Percentiles rank a stretch among this genome's conserved stretches.
These are phyloP conservation scores for Malassezia globosa DNA, from an alignment of 1,284 basidiomycete genomes.

Conservation along the genomic window DNA sequence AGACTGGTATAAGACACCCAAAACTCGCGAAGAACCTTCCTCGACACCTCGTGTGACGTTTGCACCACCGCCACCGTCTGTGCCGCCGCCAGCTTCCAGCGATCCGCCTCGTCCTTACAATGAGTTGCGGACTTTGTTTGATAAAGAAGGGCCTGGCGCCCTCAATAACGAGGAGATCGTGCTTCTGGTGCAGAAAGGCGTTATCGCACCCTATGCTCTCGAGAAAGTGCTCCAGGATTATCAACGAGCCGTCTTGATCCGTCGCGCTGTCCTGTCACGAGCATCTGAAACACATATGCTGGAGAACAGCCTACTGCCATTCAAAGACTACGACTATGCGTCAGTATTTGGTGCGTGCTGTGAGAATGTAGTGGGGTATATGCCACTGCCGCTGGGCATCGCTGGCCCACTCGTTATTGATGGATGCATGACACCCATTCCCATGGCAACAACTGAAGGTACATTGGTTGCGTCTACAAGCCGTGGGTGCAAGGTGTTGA, in stretches of 20 bases:
- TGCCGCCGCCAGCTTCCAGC: slow-evolving; percentile 21
- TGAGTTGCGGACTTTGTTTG: slow-evolving; percentile 73
- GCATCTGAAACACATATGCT: slow-evolving; percentile 73
- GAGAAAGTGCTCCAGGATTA: slow-evolving; percentile 83
- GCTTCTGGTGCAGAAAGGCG: slow-evolving; percentile 75
- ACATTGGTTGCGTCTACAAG: slow-evolving; percentile 95
- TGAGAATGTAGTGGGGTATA: slow-evolving; percentile 96
- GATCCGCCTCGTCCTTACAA: slow-evolving; percentile 52
- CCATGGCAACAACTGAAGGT: slow-evolving; percentile 98
- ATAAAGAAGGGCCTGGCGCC: slow-evolving; percentile 55
- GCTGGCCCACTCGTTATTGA: slow-evolving; percentile 92
- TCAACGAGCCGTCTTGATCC: slow-evolving; percentile 73
- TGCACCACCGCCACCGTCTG: background rate
- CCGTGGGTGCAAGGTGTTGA: slow-evolving; percentile 93
- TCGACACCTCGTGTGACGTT: background rate
- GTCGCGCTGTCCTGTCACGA: slow-evolving; percentile 82
- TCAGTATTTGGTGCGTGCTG: slow-evolving; percentile 94
- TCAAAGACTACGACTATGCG: slow-evolving; percentile 80
- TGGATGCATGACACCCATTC: slow-evolving; percentile 72
- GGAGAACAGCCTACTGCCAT: slow-evolving; percentile 71
- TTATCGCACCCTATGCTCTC: slow-evolving; percentile 82
- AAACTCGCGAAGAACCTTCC: background rate
- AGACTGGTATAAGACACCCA: slow-evolving; percentile 1
- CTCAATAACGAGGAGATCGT: slow-evolving; percentile 89
- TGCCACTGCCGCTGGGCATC: slow-evolving; percentile 89